Evolutionary conservation across 345 rosid species (phyloP), one percentile per base, ranked within the genome.

Genomic region (Noccaea caerulescens): DNA sequence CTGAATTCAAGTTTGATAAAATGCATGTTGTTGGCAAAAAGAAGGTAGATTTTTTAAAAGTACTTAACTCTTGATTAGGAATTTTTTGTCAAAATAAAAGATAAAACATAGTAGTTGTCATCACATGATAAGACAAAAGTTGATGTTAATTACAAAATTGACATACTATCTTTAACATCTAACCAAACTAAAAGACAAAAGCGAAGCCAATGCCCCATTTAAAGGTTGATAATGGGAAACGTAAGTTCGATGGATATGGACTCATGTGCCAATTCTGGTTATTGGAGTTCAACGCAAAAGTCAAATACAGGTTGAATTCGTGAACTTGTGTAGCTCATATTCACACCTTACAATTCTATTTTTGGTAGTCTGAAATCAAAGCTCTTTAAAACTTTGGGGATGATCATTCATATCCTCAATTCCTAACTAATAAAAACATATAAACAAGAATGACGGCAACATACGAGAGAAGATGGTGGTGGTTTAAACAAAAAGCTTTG

Each of bases 261-360:
- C 36, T 56, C 55, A 44, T 25, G 23, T 34, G 72, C 44, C 72
- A 33, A 32, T 68, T 68, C 36, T 11, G 33, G 44, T 44, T 32
- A 20, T 68, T n/a, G 72, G 63, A 55, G 54, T 39, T 68, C 1
- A 11, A 32, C 23, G 1, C 45, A 43, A 32, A 43, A 55, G 72
- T 56, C 63, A 55, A 68, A 34, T 6, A 11, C 56, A 25, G 1
- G 55, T 68, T 68, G 63, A 68, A 6, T 67, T 5, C 33, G 1
- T 53, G 7, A 54, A 68, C 36, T 43, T 32, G n/a, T 68, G 1
- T 8, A 66, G 6, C 27, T 66, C 43, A 47, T 8, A 16, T 66
- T 66, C 71, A 66, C 60, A 66, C n/a, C 58, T 52, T 30, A 42
- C 71, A 67, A 7, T 16, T 27, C 44, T 43, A 16, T 41, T 53